These are phyloP conservation scores for Geotrichum bryndzae DNA, from an alignment of 1,139 yeast species.

Conservation along the genomic window DNA sequence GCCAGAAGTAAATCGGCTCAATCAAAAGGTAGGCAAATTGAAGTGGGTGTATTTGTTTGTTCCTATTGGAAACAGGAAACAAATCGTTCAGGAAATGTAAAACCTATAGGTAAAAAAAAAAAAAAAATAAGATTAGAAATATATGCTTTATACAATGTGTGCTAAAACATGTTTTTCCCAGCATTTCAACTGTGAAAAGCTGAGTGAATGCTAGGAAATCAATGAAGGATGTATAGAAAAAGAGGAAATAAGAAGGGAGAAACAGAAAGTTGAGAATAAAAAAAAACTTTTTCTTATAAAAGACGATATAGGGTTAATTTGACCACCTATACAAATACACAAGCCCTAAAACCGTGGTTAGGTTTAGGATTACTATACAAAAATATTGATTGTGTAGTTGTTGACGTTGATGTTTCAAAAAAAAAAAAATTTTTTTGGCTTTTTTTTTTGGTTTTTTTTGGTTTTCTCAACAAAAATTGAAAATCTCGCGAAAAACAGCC, in stretches of 20 bases:
- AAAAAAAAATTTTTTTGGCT: not conserved
- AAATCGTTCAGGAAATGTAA: not conserved
- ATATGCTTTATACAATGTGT: not conserved
- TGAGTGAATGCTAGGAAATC: not conserved
- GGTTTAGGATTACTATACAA: not conserved
- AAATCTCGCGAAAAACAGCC: not conserved
- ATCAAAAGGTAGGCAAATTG: conserved; percentile 16
- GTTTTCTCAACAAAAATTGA: not conserved
- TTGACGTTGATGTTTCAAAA: not conserved
- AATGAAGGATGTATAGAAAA: not conserved
- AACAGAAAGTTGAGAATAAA: not conserved
- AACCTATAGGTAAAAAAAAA: not conserved
- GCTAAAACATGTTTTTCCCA: not conserved
- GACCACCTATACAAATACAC: not conserved
- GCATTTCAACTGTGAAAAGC: not conserved
- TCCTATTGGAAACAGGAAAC: not conserved
- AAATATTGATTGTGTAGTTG: not conserved
- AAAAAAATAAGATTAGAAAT: not conserved
- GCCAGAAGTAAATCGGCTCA: conserved; percentile 5
- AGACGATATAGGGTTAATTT: not conserved
- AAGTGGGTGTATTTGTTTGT: conserved; percentile 8
- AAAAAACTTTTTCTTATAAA: not conserved
- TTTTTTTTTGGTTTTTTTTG: not conserved
- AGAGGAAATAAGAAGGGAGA: not conserved
- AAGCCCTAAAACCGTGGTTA: not conserved